A percentile compares a stretch with the other conserved stretches of the same genome.
Evolutionary conservation across 352 stramenopile genomes (phyloP).

Genomic region (Pythium coloratum): DNA sequence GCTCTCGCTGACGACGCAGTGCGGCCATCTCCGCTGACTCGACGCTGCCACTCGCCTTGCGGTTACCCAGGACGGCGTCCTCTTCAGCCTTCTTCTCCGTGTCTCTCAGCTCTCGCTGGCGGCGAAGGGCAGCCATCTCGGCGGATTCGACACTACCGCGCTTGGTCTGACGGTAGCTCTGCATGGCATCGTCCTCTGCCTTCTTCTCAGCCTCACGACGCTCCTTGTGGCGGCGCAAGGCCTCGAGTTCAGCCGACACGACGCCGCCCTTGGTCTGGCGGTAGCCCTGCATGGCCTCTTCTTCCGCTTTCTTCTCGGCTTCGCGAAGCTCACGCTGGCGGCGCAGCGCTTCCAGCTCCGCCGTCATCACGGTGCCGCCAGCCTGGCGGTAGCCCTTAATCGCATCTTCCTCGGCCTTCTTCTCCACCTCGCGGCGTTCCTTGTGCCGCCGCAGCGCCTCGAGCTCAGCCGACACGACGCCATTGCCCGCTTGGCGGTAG

Average conservation of each 20-base stretch:
- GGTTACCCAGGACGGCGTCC: slow-evolving; percentile 31
- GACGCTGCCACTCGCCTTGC: not conserved
- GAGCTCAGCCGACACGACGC: slow-evolving; percentile 28
- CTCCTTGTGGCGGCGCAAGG: slow-evolving; percentile 36
- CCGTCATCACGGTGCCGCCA: slow-evolving; percentile 11
- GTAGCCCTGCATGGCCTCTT: slow-evolving; percentile 37
- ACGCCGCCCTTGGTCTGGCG: not conserved
- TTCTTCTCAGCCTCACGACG: slow-evolving; percentile 39
- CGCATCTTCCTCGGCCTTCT: slow-evolving; percentile 44
- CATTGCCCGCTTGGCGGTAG: slow-evolving; percentile 8
- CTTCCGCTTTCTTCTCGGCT: slow-evolving; percentile 43
- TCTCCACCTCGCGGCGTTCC: slow-evolving; percentile 40
- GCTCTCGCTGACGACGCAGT: slow-evolving; percentile 41
- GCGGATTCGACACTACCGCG: slow-evolving; percentile 22
- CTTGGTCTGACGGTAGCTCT: slow-evolving; percentile 12
- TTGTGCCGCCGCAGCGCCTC: slow-evolving; percentile 33
- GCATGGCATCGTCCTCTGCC: slow-evolving; percentile 37
- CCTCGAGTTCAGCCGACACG: slow-evolving; percentile 24
- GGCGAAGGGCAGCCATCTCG: slow-evolving; percentile 34
- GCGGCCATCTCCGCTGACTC: slow-evolving; percentile 21
- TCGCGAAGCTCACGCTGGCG: slow-evolving; percentile 42
- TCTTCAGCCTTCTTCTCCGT: slow-evolving; percentile 47
- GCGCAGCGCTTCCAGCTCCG: slow-evolving; percentile 33
- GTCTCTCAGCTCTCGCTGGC: slow-evolving; percentile 42
- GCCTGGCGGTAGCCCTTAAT: slow-evolving; percentile 28